These are phyloP conservation scores for Neopestalotiopsis sp. DNA, from an alignment of 2,329 filamentous ascomycete genomes.

Conservation along the genomic window DNA sequence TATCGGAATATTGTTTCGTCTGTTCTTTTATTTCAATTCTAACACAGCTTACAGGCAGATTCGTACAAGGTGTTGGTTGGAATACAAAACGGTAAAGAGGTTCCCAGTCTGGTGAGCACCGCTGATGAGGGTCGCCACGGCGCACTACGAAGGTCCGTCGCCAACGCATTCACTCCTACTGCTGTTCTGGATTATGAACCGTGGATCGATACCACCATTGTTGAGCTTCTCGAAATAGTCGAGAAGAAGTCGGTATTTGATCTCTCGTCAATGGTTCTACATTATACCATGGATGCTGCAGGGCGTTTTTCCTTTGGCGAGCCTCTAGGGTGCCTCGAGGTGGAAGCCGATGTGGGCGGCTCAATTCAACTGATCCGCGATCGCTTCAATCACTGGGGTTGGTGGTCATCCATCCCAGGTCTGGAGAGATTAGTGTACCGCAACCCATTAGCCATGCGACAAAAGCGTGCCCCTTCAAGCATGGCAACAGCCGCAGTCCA, in stretches of 20 bases:
- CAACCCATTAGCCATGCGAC: slow-evolving; percentile 27
- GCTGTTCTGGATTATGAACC: slow-evolving; percentile 30
- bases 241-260: slow-evolving; percentile 25
- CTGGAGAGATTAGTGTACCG: slow-evolving; percentile 30
- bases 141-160: slow-evolving; percentile 29
- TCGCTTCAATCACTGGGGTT: slow-evolving; percentile 30
- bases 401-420: slow-evolving; percentile 28
- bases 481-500: slow-evolving; percentile 25
- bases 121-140: slow-evolving; percentile 28
- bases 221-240: slow-evolving; percentile 24
- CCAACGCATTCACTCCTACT: slow-evolving; percentile 30
- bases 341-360: slow-evolving; percentile 26
- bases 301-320: slow-evolving; percentile 28
- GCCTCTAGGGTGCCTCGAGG: slow-evolving; percentile 27
- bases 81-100: slow-evolving; percentile 30
- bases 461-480: slow-evolving; percentile 22
- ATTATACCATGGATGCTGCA: slow-evolving; percentile 30
- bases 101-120: slow-evolving; percentile 30
- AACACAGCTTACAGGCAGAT: slow-evolving; percentile 23
- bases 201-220: slow-evolving; percentile 29
- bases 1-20: not conserved
- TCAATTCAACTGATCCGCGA: slow-evolving; percentile 30
- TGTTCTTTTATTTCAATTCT: not conserved
- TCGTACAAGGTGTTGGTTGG: slow-evolving; percentile 30
- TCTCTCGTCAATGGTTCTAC: slow-evolving; percentile 25